Conservation (phyloP, 2,329 filamentous ascomycete genomes). For the Raffaelea ambrosiae region DNA sequence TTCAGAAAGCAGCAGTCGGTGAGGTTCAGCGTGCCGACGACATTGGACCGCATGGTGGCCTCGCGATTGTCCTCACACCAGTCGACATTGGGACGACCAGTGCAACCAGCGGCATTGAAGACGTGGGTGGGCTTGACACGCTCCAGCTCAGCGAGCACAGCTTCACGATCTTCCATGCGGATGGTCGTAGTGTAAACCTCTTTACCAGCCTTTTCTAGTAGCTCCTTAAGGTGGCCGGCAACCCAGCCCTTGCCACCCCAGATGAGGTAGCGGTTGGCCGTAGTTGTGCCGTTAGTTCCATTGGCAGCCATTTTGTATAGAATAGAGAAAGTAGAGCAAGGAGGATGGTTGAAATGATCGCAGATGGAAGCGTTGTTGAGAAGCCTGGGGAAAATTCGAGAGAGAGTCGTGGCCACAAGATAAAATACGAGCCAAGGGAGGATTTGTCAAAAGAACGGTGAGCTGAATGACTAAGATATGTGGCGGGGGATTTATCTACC, state of each 20-base stretch:
- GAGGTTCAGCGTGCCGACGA: constrained; percentile 55
- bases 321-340: no score
- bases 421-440: background rate
- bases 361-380: no score
- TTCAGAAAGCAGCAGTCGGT: constrained; percentile 51
- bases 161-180: constrained; percentile 56
- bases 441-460: no score
- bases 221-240: constrained; percentile 49
- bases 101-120: constrained; percentile 57
- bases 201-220: constrained; percentile 52
- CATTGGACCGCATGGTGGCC: constrained; percentile 59
- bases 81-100: constrained; percentile 60
- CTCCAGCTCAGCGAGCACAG: constrained; percentile 47
- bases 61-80: constrained; percentile 65
- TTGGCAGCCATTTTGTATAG: constrained; percentile 10
- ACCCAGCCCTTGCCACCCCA: constrained; percentile 59
- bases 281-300: no score
- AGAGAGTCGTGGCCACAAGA: background rate
- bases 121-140: constrained; percentile 56
- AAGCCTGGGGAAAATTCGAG: no score
- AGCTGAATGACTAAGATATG: no score
- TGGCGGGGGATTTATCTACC: no score
- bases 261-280: constrained; percentile 45
- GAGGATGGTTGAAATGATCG: no score
- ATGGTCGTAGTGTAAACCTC: constrained; percentile 51